Base-by-base conservation (phyloP, 2,329 filamentous ascomycete species). In the Exophiala sp. region DNA sequence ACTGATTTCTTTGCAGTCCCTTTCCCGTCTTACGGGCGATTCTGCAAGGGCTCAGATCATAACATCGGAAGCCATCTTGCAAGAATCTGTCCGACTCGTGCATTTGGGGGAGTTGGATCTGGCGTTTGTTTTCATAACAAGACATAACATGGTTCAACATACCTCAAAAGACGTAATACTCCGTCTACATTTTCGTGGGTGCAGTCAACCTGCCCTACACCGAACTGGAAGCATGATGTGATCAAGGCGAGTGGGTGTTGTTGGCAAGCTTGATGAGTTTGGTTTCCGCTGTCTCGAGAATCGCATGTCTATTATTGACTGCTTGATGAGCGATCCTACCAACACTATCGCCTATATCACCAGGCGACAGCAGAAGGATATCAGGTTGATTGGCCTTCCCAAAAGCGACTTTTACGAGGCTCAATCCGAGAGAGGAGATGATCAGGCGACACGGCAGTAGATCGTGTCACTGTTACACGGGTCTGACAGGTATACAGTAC, bases 71-170 rank as follows among this genome's bases (percentile, higher is more conserved):
- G 78, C 76, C 75, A 73, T 70, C 70, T 73, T 70, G 71, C 72
- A 68, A 60, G 65, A 66, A 71, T 72, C 40, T 45, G 32, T 54
- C 39, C 42, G 29, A 18, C 39, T 36, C 46, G 80, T 82, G 82
- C 80, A 80, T 85, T 80, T 29, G 81, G 79, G 77, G 79, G 60
- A 77, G 78, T 75, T 83, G 83, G 79, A 82, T 80, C 82, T 83
- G 80, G 86, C 82, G 81, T 79, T 62, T 86, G 83, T 87, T 89
- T 89, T 88, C 86, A 79, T 84, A 89, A 89, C 85, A 88, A 89
- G 88, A 87, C 83, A 85, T 80, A 60, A 63, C 75, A 75, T 58
- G 85, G 83, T 86, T 88, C 85, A 88, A 89, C 85, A 68, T 62
- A 62, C 59, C 65, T 67, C 66, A 85, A 82, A 78, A 79, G 78